Conservation (phyloP, 73 alveolate species). For the Paramecium pentaurelia region DNA sequence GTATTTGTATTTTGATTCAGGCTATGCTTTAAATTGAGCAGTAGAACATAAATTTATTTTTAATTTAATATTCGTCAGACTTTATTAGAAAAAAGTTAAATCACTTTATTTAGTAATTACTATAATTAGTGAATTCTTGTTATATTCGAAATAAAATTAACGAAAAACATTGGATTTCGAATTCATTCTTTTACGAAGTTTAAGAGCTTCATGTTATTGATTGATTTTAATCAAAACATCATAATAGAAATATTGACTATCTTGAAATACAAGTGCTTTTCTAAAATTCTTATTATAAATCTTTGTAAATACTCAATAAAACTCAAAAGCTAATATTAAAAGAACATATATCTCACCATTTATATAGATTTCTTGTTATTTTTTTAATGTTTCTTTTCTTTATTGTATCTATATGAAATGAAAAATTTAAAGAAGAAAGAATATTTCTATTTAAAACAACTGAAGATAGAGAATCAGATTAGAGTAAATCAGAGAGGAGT, state of each 20-base stretch:
- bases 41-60: neutral
- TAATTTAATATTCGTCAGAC: neutral
- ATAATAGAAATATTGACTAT: neutral
- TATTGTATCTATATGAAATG: too few species aligned
- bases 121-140: neutral
- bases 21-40: neutral
- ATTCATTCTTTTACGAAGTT: neutral
- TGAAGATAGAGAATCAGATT: neutral
- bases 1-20: too few species aligned
- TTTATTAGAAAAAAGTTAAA: neutral
- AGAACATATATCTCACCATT: neutral
- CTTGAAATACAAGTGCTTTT: neutral
- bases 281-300: neutral
- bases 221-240: neutral
- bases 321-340: neutral
- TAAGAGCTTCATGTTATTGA: neutral
- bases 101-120: neutral
- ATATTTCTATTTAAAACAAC: neutral
- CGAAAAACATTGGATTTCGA: neutral
- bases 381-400: neutral
- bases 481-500: neutral
- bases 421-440: too few species aligned
- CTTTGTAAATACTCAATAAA: neutral
- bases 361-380: neutral
- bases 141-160: neutral